Evolutionary conservation across 75 land plant genomes (phyloP).

Genomic region (Isoetes taiwanensis): DNA sequence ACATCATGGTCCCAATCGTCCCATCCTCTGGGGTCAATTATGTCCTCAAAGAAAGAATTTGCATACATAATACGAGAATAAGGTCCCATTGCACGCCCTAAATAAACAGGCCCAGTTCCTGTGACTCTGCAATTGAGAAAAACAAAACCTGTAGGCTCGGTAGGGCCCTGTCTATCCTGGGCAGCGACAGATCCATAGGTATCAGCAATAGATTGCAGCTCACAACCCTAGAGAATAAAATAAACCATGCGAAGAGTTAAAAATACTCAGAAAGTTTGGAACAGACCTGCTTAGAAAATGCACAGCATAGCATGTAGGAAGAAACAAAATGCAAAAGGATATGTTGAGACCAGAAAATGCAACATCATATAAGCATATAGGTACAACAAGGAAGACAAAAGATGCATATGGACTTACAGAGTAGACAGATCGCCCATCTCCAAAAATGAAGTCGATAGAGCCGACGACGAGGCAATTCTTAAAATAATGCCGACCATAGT

Average conservation of each 20-base stretch:
- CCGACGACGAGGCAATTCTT: conserved; percentile 26
- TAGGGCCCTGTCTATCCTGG: conserved; percentile 42
- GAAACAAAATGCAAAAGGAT: too few species aligned
- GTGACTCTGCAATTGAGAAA: conserved; percentile 79
- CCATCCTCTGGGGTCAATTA: conserved; percentile 75
- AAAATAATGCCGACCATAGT: conserved; percentile 26
- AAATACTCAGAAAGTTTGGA: too few species aligned
- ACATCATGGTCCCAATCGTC: conserved; percentile 65
- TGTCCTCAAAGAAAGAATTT: conserved; percentile 61
- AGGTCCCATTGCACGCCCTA: conserved; percentile 96
- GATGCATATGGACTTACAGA: conserved; percentile 11
- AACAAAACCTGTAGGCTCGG: conserved; percentile 66
- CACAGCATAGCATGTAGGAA: too few species aligned
- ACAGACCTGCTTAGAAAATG: too few species aligned
- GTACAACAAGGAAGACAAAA: conserved; percentile 7
- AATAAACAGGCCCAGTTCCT: conserved; percentile 68
- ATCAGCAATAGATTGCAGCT: conserved; percentile 67
- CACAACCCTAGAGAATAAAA: too few species aligned
- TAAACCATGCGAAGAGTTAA: too few species aligned
- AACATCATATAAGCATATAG: neutral
- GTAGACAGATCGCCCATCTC: conserved; percentile 24
- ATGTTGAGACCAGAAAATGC: too few species aligned
- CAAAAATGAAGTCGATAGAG: conserved; percentile 25
- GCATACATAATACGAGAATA: conserved; percentile 77
- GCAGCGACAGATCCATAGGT: conserved; percentile 83